Conservation (phyloP, 2,329 filamentous ascomycete species). For the Microcera coccophila region DNA sequence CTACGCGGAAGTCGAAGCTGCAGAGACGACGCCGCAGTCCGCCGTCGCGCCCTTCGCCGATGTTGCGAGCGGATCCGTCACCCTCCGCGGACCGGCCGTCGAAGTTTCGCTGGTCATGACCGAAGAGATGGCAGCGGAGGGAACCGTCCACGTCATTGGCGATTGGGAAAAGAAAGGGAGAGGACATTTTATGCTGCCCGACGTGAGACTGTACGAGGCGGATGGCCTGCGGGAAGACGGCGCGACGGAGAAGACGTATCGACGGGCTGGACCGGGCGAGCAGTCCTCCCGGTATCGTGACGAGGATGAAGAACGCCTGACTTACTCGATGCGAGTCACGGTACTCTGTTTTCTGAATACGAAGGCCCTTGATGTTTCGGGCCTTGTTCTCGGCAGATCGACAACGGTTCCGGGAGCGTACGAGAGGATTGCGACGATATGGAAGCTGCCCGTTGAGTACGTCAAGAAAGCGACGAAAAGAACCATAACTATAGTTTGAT, state of each 20-base stretch:
- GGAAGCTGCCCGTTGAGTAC: slow-evolving; percentile 4
- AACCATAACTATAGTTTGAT: background rate
- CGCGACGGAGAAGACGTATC: slow-evolving; percentile 1
- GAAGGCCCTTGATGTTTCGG: slow-evolving; percentile 1
- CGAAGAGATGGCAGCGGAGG: background rate
- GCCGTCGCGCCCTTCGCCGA: background rate
- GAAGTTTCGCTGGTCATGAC: background rate
- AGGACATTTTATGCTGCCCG: slow-evolving; percentile 3
- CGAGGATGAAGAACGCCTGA: background rate
- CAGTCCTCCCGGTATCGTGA: background rate
- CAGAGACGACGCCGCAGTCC: background rate
- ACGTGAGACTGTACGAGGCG: slow-evolving; percentile 4
- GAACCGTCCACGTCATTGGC: background rate
- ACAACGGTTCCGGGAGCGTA: slow-evolving; percentile 3
- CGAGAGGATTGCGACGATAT: slow-evolving; percentile 2
- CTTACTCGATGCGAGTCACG: slow-evolving; percentile 1
- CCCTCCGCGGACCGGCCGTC: background rate
- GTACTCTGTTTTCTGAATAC: slow-evolving; percentile 5
- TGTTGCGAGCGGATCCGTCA: background rate
- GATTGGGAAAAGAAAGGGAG: background rate
- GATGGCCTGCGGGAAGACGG: slow-evolving; percentile 2
- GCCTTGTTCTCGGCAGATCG: slow-evolving; percentile 6
- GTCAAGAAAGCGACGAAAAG: background rate
- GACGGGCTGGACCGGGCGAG: background rate
- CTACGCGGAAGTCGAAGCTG: background rate